Base-by-base conservation (phyloP, 441 rosid genomes). In the Populus hybrid region DNA sequence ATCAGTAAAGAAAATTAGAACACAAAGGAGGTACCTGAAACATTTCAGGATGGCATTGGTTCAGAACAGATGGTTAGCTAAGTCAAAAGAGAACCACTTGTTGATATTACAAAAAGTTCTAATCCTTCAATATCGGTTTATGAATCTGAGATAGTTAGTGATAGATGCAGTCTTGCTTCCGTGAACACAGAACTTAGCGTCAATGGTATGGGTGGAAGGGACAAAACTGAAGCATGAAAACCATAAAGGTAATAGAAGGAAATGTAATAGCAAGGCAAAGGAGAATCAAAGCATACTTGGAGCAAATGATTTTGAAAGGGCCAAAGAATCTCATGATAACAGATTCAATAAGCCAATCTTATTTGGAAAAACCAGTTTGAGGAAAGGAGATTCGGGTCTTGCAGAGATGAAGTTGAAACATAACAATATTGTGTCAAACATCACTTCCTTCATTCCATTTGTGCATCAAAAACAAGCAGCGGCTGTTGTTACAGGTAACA, bases 361-460 rank as follows among this genome's bases (percentile, higher is more conserved):
- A 81, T 90, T 92, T 76, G 86, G 78, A 67, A 89, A 88, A 78
- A 72, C 81, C 81, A 89, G 87, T 81, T 73, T 76, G 77, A 83
- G 84, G 78, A 84, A 82, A 78, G 76, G 77, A 76, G 87, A 90
- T 69, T 79, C 85, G 2, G 79, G 81, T 78, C 79, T 90, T 72
- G 73, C 80, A 50, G 89, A 72, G 35, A 86, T 72, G 82, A 90
- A 87, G 74, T 72, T 85, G 71, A 93, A 87, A 89, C 79, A 71
- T 76, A 91, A 87, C 84, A 96, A 96, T 78, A 90, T 96, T 40
- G 98, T 92, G 64, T 92, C 96, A 66, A 89, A 93, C 80, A 65
- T 93, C 42, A 77, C 90, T 87, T 94, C 99, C 11, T 93, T 94
- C 75, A 68, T 96, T 78, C 96, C 98, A n/a, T 87, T 94, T 76